These are phyloP conservation scores for Vitis labrusca DNA, from an alignment of 164 flowering plant genomes.

Conservation along the genomic window DNA sequence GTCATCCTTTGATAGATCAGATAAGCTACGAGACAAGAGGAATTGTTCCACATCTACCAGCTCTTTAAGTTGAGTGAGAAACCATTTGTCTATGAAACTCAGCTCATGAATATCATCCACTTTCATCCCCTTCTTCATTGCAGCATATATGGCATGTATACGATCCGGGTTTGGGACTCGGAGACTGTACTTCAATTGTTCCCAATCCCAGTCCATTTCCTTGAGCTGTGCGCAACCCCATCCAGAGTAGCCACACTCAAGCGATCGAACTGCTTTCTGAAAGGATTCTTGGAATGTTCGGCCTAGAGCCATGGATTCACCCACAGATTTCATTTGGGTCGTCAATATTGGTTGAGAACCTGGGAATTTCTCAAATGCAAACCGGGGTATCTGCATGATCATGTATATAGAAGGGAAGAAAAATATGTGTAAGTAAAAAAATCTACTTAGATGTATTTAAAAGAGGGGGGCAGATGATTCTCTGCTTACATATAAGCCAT, in stretches of 20 bases:
- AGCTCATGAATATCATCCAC: slow-evolving; percentile 83
- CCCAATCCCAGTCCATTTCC: slow-evolving; percentile 91
- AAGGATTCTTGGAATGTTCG: slow-evolving; percentile 99
- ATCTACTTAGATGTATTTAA: too few species aligned
- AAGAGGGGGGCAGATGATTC: too few species aligned
- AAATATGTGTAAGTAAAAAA: not conserved
- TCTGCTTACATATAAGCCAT: too few species aligned
- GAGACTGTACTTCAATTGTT: slow-evolving; percentile 76
- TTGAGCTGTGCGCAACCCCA: slow-evolving; percentile 85
- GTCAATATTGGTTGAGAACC: slow-evolving; percentile 87
- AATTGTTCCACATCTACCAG: slow-evolving; percentile 83
- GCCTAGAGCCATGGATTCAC: slow-evolving; percentile 95
- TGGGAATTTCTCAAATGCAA: slow-evolving; percentile 98
- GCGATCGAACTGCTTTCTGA: slow-evolving; percentile 90
- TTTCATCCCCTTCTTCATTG: slow-evolving; percentile 91
- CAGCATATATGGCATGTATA: slow-evolving; percentile 85
- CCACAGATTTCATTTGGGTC: slow-evolving; percentile 98
- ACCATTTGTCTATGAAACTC: slow-evolving; percentile 86
- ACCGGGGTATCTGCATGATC: slow-evolving; percentile 84
- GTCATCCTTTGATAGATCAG: slow-evolving; percentile 66
- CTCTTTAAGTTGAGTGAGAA: slow-evolving; percentile 86
- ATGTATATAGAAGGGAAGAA: not conserved
- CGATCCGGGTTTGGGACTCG: slow-evolving; percentile 94
- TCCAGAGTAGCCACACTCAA: slow-evolving; percentile 82
- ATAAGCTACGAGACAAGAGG: slow-evolving; percentile 48